Conservation (phyloP, 495 filamentous ascomycete genomes). For the Parachaetomium inaequale region DNA sequence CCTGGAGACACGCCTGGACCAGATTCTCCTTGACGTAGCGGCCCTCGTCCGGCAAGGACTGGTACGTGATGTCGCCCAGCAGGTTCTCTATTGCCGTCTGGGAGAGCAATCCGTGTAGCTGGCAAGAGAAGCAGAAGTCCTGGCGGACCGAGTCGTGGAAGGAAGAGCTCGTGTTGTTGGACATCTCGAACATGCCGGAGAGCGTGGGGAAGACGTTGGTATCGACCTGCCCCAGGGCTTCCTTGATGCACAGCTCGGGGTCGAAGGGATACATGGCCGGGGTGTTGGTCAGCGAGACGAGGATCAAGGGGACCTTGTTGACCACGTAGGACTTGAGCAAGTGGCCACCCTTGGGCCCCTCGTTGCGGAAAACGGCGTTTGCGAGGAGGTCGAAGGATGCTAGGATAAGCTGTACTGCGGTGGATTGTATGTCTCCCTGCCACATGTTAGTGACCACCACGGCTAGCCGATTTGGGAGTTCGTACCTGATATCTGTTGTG, state of each 20-base stretch:
- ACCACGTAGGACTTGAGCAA: constrained; percentile 87
- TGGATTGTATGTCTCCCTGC: constrained; percentile 66
- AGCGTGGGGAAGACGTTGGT: constrained; percentile 76
- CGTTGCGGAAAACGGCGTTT: constrained; percentile 77
- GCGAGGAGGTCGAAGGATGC: constrained; percentile 86
- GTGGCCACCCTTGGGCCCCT: constrained; percentile 66
- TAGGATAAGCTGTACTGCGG: constrained; percentile 75
- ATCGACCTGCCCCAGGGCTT: constrained; percentile 72
- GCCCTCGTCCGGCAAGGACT: constrained; percentile 69
- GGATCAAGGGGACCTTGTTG: constrained; percentile 83
- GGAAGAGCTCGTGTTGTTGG: constrained; percentile 61
- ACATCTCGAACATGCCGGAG: constrained; percentile 73
- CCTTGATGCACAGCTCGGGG: constrained; percentile 72
- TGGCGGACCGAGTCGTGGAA: constrained; percentile 79
- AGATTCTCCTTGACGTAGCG: constrained; percentile 74
- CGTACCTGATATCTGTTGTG: constrained; percentile 65
- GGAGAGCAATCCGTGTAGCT: constrained; percentile 75
- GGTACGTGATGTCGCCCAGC: constrained; percentile 81
- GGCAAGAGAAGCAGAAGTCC: constrained; percentile 90
- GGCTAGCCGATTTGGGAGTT: not conserved
- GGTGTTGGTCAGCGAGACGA: constrained; percentile 58
- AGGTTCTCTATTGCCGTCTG: constrained; percentile 74
- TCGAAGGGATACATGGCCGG: constrained; percentile 58
- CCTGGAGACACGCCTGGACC: constrained; percentile 65
- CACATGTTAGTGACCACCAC: constrained; percentile 45